These are phyloP conservation scores for Malbranchea cinnamomea DNA, from an alignment of 2,329 filamentous ascomycete genomes.

Conservation along the genomic window DNA sequence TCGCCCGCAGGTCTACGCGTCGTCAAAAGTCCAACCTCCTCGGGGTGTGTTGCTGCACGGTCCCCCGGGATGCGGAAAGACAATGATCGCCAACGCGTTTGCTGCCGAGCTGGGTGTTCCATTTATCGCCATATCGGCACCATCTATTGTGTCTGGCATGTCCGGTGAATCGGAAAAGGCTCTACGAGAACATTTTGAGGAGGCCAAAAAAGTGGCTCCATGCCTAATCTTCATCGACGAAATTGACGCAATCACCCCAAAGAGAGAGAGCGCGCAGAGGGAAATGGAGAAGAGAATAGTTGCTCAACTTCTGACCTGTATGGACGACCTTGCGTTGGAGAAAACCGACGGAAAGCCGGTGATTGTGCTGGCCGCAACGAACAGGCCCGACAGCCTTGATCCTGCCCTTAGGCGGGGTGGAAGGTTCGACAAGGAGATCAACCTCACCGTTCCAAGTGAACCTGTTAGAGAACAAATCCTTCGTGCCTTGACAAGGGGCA, in stretches of 20 bases:
- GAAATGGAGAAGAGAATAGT: constrained; percentile 86
- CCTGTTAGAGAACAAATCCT: constrained; percentile 64
- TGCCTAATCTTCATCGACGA: constrained; percentile 87
- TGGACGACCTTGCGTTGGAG: constrained; percentile 64
- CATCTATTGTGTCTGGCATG: constrained; percentile 71
- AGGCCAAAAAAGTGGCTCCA: constrained; percentile 71
- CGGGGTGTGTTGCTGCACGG: constrained; percentile 67
- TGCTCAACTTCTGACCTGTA: constrained; percentile 67
- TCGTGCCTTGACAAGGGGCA: constrained; percentile 52
- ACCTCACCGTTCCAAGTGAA: constrained; percentile 75
- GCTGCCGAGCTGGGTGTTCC: constrained; percentile 61
- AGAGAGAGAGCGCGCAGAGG: constrained; percentile 65
- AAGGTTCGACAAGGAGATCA: constrained; percentile 69
- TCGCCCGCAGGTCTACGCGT: constrained; percentile 48
- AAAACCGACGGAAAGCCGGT: constrained; percentile 63
- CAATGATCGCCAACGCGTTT: constrained; percentile 65
- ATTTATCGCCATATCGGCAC: constrained; percentile 69
- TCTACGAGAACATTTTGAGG: constrained; percentile 70
- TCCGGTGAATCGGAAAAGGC: constrained; percentile 83
- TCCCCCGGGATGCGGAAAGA: constrained; percentile 76
- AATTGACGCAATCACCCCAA: constrained; percentile 80
- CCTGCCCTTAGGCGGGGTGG: constrained; percentile 59
- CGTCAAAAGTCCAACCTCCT: constrained; percentile 52
- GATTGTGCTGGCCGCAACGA: constrained; percentile 82
- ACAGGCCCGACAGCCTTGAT: constrained; percentile 73